Percentiles rank a stretch among this genome's conserved stretches.
phyloP scores from a whole-genome alignment of 176 grass and related monocot species.

The Avena atlantica region DNA sequence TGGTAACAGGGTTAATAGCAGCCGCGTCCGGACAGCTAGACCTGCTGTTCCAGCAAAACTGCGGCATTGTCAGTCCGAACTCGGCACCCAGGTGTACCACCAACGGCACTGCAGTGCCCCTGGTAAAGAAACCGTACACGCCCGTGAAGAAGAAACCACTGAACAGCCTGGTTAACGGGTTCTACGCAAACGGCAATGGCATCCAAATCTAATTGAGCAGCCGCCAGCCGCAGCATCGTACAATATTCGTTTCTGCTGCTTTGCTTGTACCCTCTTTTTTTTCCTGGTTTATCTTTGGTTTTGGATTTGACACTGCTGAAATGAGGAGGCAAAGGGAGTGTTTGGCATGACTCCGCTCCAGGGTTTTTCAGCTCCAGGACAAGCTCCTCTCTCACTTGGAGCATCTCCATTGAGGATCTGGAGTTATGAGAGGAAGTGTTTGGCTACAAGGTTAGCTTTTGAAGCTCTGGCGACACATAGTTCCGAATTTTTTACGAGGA shows the following conservation, averaged over 20 bases:
- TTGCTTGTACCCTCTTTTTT: conserved; percentile 53
- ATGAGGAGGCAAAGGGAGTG: conserved; percentile 50
- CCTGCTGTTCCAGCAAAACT: conserved; percentile 47
- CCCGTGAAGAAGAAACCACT: conserved; percentile 59
- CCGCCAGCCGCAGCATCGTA: background rate
- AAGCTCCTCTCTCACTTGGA: conserved; percentile 10
- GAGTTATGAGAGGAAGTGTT: conserved; percentile 19
- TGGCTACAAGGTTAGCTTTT: conserved; percentile 26
- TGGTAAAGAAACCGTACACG: conserved; percentile 34
- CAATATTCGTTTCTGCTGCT: conserved; percentile 48
- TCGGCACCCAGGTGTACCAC: background rate
- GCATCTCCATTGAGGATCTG: conserved; percentile 25
- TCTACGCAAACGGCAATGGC: conserved; percentile 68
- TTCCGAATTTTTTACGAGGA: conserved; percentile 82
- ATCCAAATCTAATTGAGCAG: conserved; percentile 63
- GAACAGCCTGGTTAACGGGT: conserved; percentile 64
- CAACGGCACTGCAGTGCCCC: background rate
- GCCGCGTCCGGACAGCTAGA: conserved; percentile 73
- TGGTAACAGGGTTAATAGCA: conserved; percentile 76
- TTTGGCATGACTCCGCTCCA: conserved; percentile 18
- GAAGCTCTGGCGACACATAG: conserved; percentile 39
- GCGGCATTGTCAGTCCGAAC: background rate
- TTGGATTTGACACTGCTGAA: conserved; percentile 51
- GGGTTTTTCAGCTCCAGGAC: background rate
- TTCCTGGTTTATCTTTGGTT: conserved; percentile 25